Conservation (phyloP, 805 yeast species). For the Yamadazyma kitorensis region DNA sequence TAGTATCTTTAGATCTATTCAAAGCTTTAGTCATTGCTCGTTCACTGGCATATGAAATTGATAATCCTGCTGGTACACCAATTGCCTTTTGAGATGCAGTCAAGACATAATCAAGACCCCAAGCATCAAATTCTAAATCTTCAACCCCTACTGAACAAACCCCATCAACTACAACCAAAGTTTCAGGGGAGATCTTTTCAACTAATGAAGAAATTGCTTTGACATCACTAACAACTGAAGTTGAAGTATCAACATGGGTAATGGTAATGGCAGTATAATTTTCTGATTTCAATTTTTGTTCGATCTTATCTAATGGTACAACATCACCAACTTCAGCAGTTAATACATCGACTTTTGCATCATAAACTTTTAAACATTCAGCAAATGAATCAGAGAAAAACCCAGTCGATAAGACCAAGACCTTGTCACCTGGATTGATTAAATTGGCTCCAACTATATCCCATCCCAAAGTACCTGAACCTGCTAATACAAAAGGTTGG, state of each 20-base stretch:
- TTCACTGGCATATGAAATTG: slow-evolving; percentile 69
- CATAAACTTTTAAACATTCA: slow-evolving; percentile 68
- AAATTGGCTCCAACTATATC: slow-evolving; percentile 83
- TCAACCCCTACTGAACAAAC: slow-evolving; percentile 95
- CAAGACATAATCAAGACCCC: slow-evolving; percentile 87
- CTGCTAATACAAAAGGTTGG: slow-evolving; percentile 80
- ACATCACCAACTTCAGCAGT: slow-evolving; percentile 73
- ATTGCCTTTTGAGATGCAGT: slow-evolving; percentile 96
- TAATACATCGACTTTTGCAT: slow-evolving; percentile 70
- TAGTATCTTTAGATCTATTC: slow-evolving; percentile 42
- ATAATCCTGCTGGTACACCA: slow-evolving; percentile 91
- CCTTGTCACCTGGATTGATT: slow-evolving; percentile 60
- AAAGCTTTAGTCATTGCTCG: slow-evolving; percentile 69
- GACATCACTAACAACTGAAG: slow-evolving; percentile 84
- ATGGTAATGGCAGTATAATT: slow-evolving; percentile 71
- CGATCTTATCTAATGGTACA: slow-evolving; percentile 56
- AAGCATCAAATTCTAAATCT: slow-evolving; percentile 74
- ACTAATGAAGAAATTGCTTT: slow-evolving; percentile 59
- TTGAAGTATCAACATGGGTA: slow-evolving; percentile 95
- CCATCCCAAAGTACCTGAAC: slow-evolving; percentile 96
- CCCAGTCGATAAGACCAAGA: slow-evolving; percentile 84
- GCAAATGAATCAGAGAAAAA: slow-evolving; percentile 84
- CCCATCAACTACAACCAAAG: slow-evolving; percentile 85
- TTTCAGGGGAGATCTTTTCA: slow-evolving; percentile 66
- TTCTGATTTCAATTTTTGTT: slow-evolving; percentile 48